Evolutionary conservation across 345 rosid genomes (phyloP), one percentile per base, ranked within the genome.

Genomic region (Dipteronia dyeriana): DNA sequence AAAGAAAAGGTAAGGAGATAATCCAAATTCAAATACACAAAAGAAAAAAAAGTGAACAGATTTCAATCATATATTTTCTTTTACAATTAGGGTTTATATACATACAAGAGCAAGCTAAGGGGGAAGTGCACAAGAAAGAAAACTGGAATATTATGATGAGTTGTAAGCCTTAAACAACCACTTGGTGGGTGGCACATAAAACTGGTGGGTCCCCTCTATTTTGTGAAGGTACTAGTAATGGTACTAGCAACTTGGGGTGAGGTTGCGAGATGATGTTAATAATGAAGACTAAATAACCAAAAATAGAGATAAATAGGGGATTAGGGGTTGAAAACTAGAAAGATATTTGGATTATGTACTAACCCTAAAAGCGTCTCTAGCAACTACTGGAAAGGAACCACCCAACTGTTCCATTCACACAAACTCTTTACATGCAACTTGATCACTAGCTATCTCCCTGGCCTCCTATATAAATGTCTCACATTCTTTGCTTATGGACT

Each of bases 111-210:
- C 38, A 4, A 31, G 38, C 38, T 31, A 31, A 31, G 3, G 38
- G 38, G 34, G 38, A 4, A 31, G 6, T 34, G 4, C 38, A 34
- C 31, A 34, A 34, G 38, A 4, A 34, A 34, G 38, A 34, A 34
- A 34, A 34, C 79, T 78, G 65, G 69, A 74, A 39, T 39, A 82
- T 34, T 34, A 34, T 34, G 38, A 34, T 87, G 92, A 91, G 91
- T 84, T 87, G 90, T 82, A 88, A 87, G 38, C 88, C 86, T 83
- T 84, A 79, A 82, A 34, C 38, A 73, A 70, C 90, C 85, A 86
- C 82, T 87, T 86, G 90, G 91, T 92, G 95, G 89, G 85, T 76
- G 94, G 86, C 97, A 89, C 91, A 83, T 88, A 57, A 34, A 1
- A 39, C 22, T 22, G 4, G 82, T 79, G 86, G 87, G 85, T 14